Percentiles rank a stretch among this genome's conserved stretches.
Evolutionary conservation across 2,329 filamentous ascomycete species (phyloP).

Genomic region (Aureobasidium sp.): DNA sequence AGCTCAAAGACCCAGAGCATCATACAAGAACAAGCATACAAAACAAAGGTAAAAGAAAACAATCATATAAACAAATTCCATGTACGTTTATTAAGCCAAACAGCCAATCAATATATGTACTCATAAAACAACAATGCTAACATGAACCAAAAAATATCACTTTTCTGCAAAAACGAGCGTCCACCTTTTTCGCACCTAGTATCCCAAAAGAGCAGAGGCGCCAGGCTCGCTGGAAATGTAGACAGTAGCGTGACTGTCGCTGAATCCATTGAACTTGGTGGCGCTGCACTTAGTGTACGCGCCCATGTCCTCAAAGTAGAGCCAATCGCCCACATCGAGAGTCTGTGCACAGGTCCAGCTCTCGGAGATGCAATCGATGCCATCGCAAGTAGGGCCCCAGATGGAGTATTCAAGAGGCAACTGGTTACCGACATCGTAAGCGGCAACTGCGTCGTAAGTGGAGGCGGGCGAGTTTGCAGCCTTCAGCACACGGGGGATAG

Average conservation of each 20-base stretch:
- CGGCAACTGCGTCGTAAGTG: conserved; percentile 11
- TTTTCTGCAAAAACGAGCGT: neutral
- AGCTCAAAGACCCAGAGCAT: too few species aligned
- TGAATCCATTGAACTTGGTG: conserved; percentile 96
- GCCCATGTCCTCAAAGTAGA: conserved; percentile 98
- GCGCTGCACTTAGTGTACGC: conserved; percentile 98
- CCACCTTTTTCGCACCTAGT: neutral
- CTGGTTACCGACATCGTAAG: conserved; percentile 37
- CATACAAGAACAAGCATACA: too few species aligned
- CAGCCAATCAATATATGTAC: neutral
- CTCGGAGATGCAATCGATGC: conserved; percentile 88
- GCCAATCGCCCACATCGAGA: conserved; percentile 90
- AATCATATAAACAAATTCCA: neutral
- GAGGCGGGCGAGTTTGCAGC: conserved; percentile 40
- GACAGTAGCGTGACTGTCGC: conserved; percentile 82
- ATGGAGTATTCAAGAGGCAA: conserved; percentile 75
- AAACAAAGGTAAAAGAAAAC: too few species aligned
- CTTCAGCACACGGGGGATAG: conserved; percentile 72
- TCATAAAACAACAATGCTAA: neutral
- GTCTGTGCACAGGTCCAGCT: conserved; percentile 69
- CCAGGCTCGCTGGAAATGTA: conserved; percentile 93
- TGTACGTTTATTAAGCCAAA: neutral
- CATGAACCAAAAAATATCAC: neutral
- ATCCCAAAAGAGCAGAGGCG: conserved; percentile 62
- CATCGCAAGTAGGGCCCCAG: conserved; percentile 97